Conservation (phyloP, 2,329 filamentous ascomycete species). For the Lecanicillium sp. region DNA sequence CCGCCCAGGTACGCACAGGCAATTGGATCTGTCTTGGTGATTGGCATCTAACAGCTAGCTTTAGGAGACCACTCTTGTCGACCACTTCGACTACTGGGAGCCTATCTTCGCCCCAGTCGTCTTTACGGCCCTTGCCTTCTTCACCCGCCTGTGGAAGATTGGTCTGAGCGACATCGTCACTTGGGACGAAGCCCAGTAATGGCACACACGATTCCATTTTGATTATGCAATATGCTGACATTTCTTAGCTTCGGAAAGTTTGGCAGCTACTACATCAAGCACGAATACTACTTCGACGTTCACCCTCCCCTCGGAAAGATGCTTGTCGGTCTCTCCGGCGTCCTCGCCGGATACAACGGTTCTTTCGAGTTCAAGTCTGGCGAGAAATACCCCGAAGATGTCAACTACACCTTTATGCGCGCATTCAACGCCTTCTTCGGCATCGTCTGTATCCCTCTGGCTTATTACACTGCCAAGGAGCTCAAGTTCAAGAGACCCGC, state of each 20-base stretch:
- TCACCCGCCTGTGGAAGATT: constrained; percentile 63
- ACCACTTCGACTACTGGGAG: constrained; percentile 58
- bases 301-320: constrained; percentile 97
- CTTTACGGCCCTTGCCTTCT: constrained; percentile 54
- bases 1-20: constrained; percentile 41
- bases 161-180: constrained; percentile 60
- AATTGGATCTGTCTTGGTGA: neutral
- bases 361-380: constrained; percentile 99
- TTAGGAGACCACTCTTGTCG: constrained; percentile 50
- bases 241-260: constrained; percentile 79
- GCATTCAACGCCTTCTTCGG: constrained; percentile 95
- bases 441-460: constrained; percentile 83
- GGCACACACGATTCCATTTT: constrained; percentile 13
- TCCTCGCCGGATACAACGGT: constrained; percentile 95
- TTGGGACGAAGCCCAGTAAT: constrained; percentile 60
- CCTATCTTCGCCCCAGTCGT: constrained; percentile 53
- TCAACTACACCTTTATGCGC: constrained; percentile 98
- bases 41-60: neutral
- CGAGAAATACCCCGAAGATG: constrained; percentile 84
- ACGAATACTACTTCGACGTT: constrained; percentile 93
- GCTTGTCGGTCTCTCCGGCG: constrained; percentile 92
- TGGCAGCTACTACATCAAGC: constrained; percentile 96
- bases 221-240: constrained; percentile 13
- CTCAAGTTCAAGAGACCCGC: constrained; percentile 78
- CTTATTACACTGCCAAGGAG: constrained; percentile 91